Evolutionary conservation across 78 protist genomes (phyloP), one percentile per base, ranked within the genome.

Genomic region (Cavenderia fasciculata): DNA sequence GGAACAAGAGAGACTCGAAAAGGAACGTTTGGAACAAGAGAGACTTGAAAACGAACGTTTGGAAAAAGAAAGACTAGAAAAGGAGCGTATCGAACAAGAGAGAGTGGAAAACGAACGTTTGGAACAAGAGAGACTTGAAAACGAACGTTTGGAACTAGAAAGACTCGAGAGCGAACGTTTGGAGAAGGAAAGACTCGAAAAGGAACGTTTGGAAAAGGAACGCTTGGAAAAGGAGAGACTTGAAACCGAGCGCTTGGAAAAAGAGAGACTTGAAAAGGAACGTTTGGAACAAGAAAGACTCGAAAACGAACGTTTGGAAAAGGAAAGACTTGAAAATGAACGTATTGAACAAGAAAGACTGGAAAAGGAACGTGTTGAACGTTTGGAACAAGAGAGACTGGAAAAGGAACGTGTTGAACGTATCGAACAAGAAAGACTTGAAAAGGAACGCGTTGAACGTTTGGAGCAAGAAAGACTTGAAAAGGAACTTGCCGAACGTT

Each of bases 11-110:
- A 23, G n/a, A 34, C 23, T 23, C 14, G 87, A 59, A 31, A 31
- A 52, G 47, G 27, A 77, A 8, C 16, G 87, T 21, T 2, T 38
- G 1, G 87, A 12, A 14, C 46, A 74, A 40, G 85, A 74, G 49
- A 41, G 29, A 54, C 65, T 31, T 3, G 56, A 52, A 23, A 41
- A 77, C 46, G 59, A 52, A 49, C 44, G 31, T 31, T 31, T 2
- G 4, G 63, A 52, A 43, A 4, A 6, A 40, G 36, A 2, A 14
- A 40, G 63, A 34, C 7, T 72, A 23, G 63, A 52, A 43, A 4
- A 27, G 16, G 66, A 47, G 31, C 27, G 36, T 34, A 12, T 49
- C 21, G 78, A 72, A 72, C 10, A 27, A 47, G 33, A 72, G 54
- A 47, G 78, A 52, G 18, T 72, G 14, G 76, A 70, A 0, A 4